Base-by-base conservation (phyloP, 768 basidiomycete genomes). In the Piloderma croceum region DNA sequence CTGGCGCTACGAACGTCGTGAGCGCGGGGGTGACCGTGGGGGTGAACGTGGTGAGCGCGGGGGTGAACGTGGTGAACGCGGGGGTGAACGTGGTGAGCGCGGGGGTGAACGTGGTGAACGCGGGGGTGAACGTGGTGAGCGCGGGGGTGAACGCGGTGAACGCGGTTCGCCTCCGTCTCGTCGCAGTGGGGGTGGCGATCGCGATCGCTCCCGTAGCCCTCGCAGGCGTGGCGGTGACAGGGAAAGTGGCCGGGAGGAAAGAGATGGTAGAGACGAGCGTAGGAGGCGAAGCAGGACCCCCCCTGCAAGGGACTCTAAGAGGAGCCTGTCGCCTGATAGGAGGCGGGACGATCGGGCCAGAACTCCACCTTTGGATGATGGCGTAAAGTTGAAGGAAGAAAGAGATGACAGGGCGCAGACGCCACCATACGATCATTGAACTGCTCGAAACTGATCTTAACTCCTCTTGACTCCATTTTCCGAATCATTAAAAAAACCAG, bases 1-100 rank as follows among this genome's bases (percentile, higher is more conserved):
- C 29, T 89, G 86, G 86, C 81, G 86, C 45, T 79, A 76, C 48
- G 80, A 83, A 34, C 67, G 81, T 50, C 70, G 75, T 43, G 64
- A 70, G 32, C 66, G n/a, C n/a, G n/a, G n/a, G n/a, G n/a, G n/a
- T n/a, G n/a, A n/a, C n/a, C n/a, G n/a, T n/a, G n/a, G n/a, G n/a
- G n/a, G n/a, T n/a, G n/a, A n/a, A n/a, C n/a, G n/a, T n/a, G n/a
- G n/a, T n/a, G n/a, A n/a, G n/a, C n/a, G n/a, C n/a, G n/a, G n/a
- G n/a, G n/a, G n/a, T n/a, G n/a, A n/a, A n/a, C n/a, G n/a, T n/a
- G n/a, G n/a, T n/a, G n/a, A n/a, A n/a, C n/a, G n/a, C n/a, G n/a
- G n/a, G n/a, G n/a, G n/a, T n/a, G n/a, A n/a, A n/a, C n/a, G n/a
- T n/a, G n/a, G n/a, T n/a, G n/a, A n/a, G n/a, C n/a, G n/a, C n/a